Conservation (phyloP, 2,329 filamentous ascomycete genomes). For the Fusarium sp. region DNA sequence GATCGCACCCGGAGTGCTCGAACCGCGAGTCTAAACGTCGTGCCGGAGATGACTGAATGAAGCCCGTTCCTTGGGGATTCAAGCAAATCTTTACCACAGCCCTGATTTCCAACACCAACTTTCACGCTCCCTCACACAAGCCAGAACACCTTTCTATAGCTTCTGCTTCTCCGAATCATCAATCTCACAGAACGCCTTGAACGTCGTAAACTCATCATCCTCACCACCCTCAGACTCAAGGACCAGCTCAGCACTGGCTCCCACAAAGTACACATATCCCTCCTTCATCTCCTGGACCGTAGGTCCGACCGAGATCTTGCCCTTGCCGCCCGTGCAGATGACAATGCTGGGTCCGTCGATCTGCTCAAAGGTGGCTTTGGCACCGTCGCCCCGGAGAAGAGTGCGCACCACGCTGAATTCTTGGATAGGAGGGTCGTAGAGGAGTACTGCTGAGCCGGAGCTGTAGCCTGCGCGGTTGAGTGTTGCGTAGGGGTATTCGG, state of each 20-base stretch:
- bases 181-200: conserved; percentile 94
- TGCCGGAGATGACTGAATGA: conserved; percentile 37
- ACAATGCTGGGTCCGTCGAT: conserved; percentile 91
- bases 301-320: conserved; percentile 85
- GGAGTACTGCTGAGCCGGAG: conserved; percentile 74
- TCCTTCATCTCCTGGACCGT: conserved; percentile 80
- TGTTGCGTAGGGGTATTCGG: conserved; percentile 85
- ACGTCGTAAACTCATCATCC: conserved; percentile 82
- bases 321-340: conserved; percentile 86
- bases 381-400: conserved; percentile 74
- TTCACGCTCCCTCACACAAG: background rate
- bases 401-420: conserved; percentile 93
- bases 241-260: conserved; percentile 84
- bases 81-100: conserved; percentile 11
- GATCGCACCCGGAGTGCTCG: conserved; percentile 69
- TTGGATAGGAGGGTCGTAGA: conserved; percentile 96
- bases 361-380: conserved; percentile 88
- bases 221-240: conserved; percentile 73
- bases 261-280: conserved; percentile 85
- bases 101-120: background rate
- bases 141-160: conserved; percentile 19
- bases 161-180: conserved; percentile 55
- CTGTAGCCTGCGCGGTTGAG: conserved; percentile 86
- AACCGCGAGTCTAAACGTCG: conserved; percentile 32
- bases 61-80: conserved; percentile 53